phyloP scores from a whole-genome alignment of 768 basidiomycete species.

The Kwoniella botswanensis region DNA sequence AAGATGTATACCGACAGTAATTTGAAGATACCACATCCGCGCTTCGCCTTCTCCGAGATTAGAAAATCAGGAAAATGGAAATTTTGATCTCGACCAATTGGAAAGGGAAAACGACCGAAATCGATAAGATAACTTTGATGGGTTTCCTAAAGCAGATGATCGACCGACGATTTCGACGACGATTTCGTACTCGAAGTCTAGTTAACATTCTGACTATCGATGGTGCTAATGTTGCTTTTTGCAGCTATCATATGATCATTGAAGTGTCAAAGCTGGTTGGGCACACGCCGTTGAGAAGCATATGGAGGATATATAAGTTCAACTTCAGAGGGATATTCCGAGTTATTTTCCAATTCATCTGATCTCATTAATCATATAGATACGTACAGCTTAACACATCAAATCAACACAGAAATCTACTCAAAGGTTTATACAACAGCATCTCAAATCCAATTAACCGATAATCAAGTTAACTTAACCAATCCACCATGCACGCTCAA shows the following conservation, averaged over 20 bases:
- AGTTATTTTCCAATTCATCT: no score
- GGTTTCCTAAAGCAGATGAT: constrained; percentile 7
- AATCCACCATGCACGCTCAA: constrained; percentile 11
- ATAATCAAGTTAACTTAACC: constrained; percentile 1
- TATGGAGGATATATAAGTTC: neutral
- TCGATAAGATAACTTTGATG: constrained; percentile 10
- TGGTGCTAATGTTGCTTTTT: neutral
- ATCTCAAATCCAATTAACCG: neutral
- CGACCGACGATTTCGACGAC: neutral
- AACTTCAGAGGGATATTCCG: no score
- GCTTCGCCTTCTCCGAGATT: constrained; percentile 12
- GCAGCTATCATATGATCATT: neutral
- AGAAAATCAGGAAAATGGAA: constrained; percentile 2
- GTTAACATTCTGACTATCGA: neutral
- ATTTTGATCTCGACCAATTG: constrained; percentile 19
- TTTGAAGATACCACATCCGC: neutral
- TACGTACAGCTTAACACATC: no score
- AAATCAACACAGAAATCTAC: no score
- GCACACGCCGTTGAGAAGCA: neutral
- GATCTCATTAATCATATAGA: no score
- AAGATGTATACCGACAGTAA: neutral
- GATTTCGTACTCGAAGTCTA: neutral
- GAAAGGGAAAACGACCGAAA: neutral
- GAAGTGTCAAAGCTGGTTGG: neutral
- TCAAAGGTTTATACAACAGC: neutral